These are phyloP conservation scores for Pyricularia grisea DNA, from an alignment of 2,329 filamentous ascomycete genomes.

Conservation along the genomic window DNA sequence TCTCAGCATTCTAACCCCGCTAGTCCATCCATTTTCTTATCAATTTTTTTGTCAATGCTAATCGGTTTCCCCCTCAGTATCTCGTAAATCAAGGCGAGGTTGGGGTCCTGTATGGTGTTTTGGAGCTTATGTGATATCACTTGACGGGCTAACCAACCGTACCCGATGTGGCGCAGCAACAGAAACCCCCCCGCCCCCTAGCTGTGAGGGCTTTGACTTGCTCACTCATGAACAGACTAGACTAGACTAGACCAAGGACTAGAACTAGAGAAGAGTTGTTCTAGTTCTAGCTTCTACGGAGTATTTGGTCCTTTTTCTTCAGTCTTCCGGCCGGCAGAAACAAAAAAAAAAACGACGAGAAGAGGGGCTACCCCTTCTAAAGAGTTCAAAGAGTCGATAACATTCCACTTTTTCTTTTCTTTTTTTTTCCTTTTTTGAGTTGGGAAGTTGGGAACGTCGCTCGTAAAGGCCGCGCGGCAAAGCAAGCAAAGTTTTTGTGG, in stretches of 20 bases:
- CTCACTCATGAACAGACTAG: background rate
- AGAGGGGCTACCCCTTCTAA: background rate
- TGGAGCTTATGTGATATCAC: background rate
- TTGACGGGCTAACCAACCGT: background rate
- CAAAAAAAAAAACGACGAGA: too few relatives aligned
- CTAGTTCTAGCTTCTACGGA: background rate
- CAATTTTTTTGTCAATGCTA: too few relatives aligned
- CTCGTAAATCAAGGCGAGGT: too few relatives aligned
- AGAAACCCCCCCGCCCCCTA: background rate
- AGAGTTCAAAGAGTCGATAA: background rate
- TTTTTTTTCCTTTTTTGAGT: too few relatives aligned
- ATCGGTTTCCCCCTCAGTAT: too few relatives aligned
- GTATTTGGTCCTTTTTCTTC: background rate
- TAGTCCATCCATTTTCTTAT: too few relatives aligned
- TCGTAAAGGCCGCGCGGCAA: background rate
- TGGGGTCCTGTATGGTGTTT: background rate
- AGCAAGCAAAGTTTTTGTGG: background rate
- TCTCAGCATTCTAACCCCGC: too few relatives aligned
- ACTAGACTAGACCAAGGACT: background rate
- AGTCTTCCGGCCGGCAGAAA: too few relatives aligned
- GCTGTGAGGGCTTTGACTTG: background rate
- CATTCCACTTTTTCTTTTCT: background rate
- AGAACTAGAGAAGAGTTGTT: too few relatives aligned
- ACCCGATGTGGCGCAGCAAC: background rate
- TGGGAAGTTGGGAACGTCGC: background rate